These are phyloP conservation scores for Diutina ranongensis DNA, from an alignment of 1,139 yeast species.

Conservation along the genomic window DNA sequence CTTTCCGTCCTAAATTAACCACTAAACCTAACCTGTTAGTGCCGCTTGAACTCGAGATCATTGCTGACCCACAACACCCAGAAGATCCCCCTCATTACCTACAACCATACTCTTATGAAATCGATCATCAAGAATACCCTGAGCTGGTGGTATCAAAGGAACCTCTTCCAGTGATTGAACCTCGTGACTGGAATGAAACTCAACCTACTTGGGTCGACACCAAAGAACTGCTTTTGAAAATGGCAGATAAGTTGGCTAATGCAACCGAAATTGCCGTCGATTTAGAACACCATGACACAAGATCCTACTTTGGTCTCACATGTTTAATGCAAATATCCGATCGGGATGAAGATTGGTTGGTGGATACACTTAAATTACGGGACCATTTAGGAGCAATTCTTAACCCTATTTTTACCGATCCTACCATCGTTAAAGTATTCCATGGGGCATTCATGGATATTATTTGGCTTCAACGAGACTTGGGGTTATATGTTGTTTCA, in stretches of 20 bases:
- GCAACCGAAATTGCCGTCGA: conserved; percentile 81
- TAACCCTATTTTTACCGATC: conserved; percentile 72
- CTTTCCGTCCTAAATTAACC: conserved; percentile 65
- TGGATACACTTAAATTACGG: conserved; percentile 67
- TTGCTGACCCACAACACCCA: conserved; percentile 18
- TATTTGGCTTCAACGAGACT: conserved; percentile 91
- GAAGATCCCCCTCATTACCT: conserved; percentile 49
- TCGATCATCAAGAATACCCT: conserved; percentile 62
- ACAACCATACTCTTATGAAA: conserved; percentile 80
- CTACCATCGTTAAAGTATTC: conserved; percentile 70
- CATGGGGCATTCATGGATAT: conserved; percentile 98
- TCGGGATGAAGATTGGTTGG: conserved; percentile 69
- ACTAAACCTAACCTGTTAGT: conserved; percentile 60
- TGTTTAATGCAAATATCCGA: conserved; percentile 91
- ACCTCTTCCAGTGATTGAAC: conserved; percentile 38
- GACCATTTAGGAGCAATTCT: conserved; percentile 50
- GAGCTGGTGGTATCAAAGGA: conserved; percentile 28
- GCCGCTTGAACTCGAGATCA: conserved; percentile 29
- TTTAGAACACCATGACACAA: conserved; percentile 89
- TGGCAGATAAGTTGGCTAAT: conserved; percentile 42
- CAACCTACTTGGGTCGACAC: conserved; percentile 65
- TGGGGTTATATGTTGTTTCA: conserved; percentile 83
- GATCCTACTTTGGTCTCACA: conserved; percentile 83
- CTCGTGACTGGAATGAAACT: conserved; percentile 55
- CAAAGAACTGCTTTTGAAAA: conserved; percentile 33